These are phyloP conservation scores for Metschnikowia kofuensis DNA, from an alignment of 805 yeast species.

Conservation along the genomic window DNA sequence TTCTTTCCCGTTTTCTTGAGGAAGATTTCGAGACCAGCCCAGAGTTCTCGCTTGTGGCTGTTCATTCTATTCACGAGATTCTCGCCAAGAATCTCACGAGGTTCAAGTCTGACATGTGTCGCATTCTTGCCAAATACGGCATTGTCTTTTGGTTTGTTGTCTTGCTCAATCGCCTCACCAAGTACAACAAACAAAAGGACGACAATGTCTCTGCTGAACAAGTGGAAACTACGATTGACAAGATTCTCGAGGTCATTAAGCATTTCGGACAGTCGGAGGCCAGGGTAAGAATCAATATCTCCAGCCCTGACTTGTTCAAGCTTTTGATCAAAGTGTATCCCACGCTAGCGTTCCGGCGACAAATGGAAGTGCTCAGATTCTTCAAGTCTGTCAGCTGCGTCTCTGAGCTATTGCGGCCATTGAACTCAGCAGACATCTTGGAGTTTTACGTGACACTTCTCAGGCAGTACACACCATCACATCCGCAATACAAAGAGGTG, in stretches of 20 bases:
- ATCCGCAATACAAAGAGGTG: constrained; percentile 35
- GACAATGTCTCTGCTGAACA: not conserved
- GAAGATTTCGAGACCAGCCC: constrained; percentile 43
- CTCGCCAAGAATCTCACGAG: constrained; percentile 35
- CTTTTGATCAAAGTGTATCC: constrained; percentile 39
- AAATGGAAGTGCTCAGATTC: constrained; percentile 43
- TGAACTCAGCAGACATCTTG: constrained; percentile 40
- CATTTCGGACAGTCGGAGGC: constrained; percentile 47
- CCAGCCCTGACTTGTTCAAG: constrained; percentile 40
- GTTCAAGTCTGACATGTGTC: constrained; percentile 41
- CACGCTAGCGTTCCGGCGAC: constrained; percentile 28
- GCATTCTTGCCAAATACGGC: constrained; percentile 41
- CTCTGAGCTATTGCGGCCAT: constrained; percentile 28
- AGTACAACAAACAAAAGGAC: constrained; percentile 6
- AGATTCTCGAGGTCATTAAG: constrained; percentile 36
- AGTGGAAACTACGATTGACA: constrained; percentile 22
- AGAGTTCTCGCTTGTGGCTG: constrained; percentile 34
- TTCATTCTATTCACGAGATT: constrained; percentile 35
- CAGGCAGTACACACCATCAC: constrained; percentile 25
- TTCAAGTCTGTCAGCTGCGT: constrained; percentile 41
- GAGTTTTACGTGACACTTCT: constrained; percentile 40
- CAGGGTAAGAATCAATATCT: constrained; percentile 38
- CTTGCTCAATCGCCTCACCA: constrained; percentile 31
- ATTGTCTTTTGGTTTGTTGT: constrained; percentile 44
- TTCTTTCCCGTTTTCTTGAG: constrained; percentile 44